These are phyloP conservation scores for Chamaecrista fasciculata DNA, from an alignment of 306 rosid species.

Conservation along the genomic window DNA sequence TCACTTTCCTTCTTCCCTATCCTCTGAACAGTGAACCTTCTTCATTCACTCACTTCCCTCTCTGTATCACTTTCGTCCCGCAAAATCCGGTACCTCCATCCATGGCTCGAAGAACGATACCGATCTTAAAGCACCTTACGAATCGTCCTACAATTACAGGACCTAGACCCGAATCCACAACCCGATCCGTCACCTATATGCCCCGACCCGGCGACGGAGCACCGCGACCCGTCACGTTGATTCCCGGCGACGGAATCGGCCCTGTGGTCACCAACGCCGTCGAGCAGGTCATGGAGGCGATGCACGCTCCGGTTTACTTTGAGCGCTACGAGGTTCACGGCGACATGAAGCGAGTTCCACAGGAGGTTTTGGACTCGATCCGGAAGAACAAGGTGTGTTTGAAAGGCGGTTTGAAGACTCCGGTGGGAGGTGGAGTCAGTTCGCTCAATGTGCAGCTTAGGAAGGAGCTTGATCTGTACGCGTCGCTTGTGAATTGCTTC, in stretches of 20 bases:
- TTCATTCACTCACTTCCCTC: background rate
- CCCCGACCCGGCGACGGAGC: constrained; percentile 48
- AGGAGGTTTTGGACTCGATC: constrained; percentile 34
- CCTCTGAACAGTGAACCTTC: background rate
- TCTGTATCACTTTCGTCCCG: background rate
- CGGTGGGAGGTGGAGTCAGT: constrained; percentile 37
- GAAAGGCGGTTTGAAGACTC: constrained; percentile 38
- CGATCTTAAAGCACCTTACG: constrained; percentile 34
- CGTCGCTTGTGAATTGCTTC: constrained; percentile 55
- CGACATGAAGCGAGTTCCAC: constrained; percentile 36
- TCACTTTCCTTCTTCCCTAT: background rate
- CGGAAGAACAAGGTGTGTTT: constrained; percentile 38
- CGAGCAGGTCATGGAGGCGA: constrained; percentile 43
- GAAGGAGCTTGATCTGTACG: constrained; percentile 29
- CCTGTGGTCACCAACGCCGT: constrained; percentile 36
- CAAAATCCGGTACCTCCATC: background rate
- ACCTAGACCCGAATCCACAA: constrained; percentile 24
- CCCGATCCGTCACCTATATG: constrained; percentile 57
- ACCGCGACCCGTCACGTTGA: constrained; percentile 31
- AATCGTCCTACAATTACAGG: constrained; percentile 3
- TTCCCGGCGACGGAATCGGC: constrained; percentile 35
- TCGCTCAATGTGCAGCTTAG: constrained; percentile 36
- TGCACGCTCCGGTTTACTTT: constrained; percentile 35
- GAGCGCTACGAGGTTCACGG: constrained; percentile 37
- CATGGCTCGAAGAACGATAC: constrained; percentile 43